Evolutionary conservation across 2,329 filamentous ascomycete genomes (phyloP), one percentile per base, ranked within the genome.

Genomic region (Macrophomina tecta): DNA sequence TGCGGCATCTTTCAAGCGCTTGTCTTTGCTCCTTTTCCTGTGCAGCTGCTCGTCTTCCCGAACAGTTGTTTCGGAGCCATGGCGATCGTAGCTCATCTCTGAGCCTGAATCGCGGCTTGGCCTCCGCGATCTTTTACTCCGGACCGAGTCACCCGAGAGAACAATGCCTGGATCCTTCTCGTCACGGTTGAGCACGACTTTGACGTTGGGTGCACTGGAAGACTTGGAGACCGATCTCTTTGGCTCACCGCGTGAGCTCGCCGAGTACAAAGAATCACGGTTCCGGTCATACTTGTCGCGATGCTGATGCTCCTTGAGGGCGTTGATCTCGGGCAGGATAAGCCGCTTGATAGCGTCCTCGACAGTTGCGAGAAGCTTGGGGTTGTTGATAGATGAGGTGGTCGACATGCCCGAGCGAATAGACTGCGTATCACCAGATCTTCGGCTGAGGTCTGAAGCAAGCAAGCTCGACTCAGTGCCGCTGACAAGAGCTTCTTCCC

Each of bases 271-370:
- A 1, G 89, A 89, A 65, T 88, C 87, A 72, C 88, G 75, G 2
- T 73, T 86, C 83, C 83, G 84, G 36, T 90, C 86, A 38, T 91
- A 94, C 67, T 89, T 90, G 65, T 87, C 87, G 11, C 87, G 87
- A 72, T 88, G 90, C 69, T 90, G 88, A 74, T 97, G 93, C 73
- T 94, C 89, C 78, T 97, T 97, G 65, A 99, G 83, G 9, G 93
- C 92, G 72, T 93, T 94, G 52, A 99, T 84, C 78, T 99, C 94
- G 0, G 95, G 95, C 2, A 99, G 81, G 64, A 97, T 97, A 60
- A 97, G 84, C 58, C 93, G 87, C 69, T 93, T 90, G 74, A 97
- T 97, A 14, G 93, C 93, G 79, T 97, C 93, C 80, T 97, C 94
- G 3, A 97, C 94, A 0, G 93, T 95, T 73, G 95, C 92, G 2